Base-by-base conservation (phyloP, 108 stramenopile genomes). In the Pseudonitzschia pungens region DNA sequence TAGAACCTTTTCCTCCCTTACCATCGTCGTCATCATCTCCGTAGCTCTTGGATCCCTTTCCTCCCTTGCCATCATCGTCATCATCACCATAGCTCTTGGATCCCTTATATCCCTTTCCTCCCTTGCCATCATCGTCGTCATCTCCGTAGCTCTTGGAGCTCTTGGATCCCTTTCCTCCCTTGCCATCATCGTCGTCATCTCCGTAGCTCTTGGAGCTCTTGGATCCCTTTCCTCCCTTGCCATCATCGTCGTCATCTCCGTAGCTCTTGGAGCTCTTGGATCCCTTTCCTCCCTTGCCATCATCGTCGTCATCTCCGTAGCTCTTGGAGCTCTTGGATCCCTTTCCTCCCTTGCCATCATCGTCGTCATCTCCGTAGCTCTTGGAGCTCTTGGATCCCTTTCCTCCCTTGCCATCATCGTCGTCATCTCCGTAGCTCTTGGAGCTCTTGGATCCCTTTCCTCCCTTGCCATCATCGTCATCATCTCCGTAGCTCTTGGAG, bases 221-320 rank as follows among this genome's bases (percentile, higher is more conserved):
- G 57, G 57, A 58, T 7, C 57, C 57, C 29, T 58, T 58, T 7
- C 12, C 6, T 58, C 57, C 57, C 29, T 58, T 58, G 29, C 29
- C 57, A 27, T 58, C 29, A 10, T 58, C 57, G 15, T 58, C 57
- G 9, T 58, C 57, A 26, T 27, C 57, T 31, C 57, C 26, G 15
- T 54, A 21, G 24, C 53, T 24, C 57, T 58, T 58, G 6, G 57
- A 58, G 21, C 57, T 26, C 29, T 58, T 58, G 26, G 28, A 27
- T 58, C n/a, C n/a, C n/a, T 26, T 26, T 5, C 9, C 10, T 7
- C 57, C 57, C 29, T 31, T 31, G 26, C 29, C 29, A 36, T 36
- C 36, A 36, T 36, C 36, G 36, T 36, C 36, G 6, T 36, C 36
- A 24, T 58, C 57, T 58, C 29, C 57, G 22, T 58, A 53, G 53